Evolutionary conservation across 108 stramenopile species (phyloP), one percentile per base, ranked within the genome.

Genomic region (Chaetoceros tenuissimus): DNA sequence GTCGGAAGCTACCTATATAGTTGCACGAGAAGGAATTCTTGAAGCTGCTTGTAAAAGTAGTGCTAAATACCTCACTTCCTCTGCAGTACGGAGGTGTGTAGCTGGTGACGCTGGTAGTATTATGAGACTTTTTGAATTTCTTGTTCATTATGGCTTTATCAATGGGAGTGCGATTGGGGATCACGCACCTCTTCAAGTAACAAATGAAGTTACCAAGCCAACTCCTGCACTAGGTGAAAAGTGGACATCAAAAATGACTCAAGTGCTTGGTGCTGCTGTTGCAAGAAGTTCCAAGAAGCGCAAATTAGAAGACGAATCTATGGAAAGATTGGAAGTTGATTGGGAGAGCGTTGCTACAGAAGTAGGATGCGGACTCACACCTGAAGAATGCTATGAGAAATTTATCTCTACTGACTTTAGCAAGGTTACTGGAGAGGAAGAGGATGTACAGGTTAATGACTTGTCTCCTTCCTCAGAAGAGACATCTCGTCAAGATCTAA

Each of bases 41-140:
- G 31, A 55, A 19, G 44, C 68, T 2, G 71, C 71, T 31, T 56
- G 62, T 46, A 40, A 63, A 8, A 83, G 82, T 49, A 66, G 68
- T 21, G 62, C 75, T 3, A 73, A 82, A n/a, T 84, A 75, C 66
- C 57, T 92, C 23, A 88, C 91, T 1, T 48, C 57, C 3, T 68
- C 91, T 23, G 78, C 85, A 59, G 59, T 84, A 31, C 71, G 91
- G 24, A 62, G 91, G 27, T 62, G 64, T 27, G 62, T 92, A 43
- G 54, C 72, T 0, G 84, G 91, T 2, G 91, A 92, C 73, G 85
- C 77, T 31, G 91, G 91, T 10, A 92, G 87, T 60, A 51, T 88
- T 48, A 55, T 78, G 40, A 73, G 91, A 20, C 60, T 92, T 20
- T 80, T 82, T 54, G 48, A 60, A 23, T 88, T 92, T 53, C 58